These are phyloP conservation scores for Abrus precatorius DNA, from an alignment of 306 rosid species.

Conservation along the genomic window DNA sequence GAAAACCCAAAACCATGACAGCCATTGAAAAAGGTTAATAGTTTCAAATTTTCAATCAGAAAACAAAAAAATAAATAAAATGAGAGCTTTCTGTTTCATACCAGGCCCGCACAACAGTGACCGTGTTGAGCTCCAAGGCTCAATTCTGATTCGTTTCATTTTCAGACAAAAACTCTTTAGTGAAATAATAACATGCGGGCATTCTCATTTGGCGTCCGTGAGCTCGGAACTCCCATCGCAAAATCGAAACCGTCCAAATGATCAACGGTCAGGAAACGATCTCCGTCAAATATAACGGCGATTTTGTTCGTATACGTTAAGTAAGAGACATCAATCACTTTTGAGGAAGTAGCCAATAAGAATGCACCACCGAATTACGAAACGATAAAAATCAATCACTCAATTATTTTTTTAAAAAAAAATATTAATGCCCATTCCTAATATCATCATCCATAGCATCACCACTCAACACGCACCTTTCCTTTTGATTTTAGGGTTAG, in stretches of 20 bases:
- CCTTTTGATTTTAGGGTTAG: slow-evolving; percentile 65
- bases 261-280: not conserved
- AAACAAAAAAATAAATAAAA: slow-evolving; percentile 5
- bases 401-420: not conserved
- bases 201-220: slow-evolving; percentile 5
- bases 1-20: slow-evolving; percentile 5
- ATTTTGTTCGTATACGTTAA: not conserved
- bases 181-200: not conserved
- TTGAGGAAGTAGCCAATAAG: slow-evolving; percentile 12
- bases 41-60: slow-evolving; percentile 18
- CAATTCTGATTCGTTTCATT: slow-evolving; percentile 4
- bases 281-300: not conserved
- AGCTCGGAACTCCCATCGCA: slow-evolving; percentile 2
- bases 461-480: not conserved
- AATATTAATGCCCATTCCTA: slow-evolving; percentile 16
- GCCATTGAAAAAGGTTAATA: not conserved
- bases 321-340: not conserved
- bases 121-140: not conserved
- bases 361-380: not conserved
- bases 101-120: slow-evolving; percentile 29
- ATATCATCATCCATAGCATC: not conserved
- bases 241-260: not conserved
- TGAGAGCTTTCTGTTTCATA: slow-evolving; percentile 28
- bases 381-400: slow-evolving; percentile 9
- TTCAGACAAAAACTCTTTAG: not conserved